Percentiles rank a stretch among this genome's conserved stretches.
phyloP scores from a whole-genome alignment of 768 basidiomycete genomes.

The Lactarius quietus region DNA sequence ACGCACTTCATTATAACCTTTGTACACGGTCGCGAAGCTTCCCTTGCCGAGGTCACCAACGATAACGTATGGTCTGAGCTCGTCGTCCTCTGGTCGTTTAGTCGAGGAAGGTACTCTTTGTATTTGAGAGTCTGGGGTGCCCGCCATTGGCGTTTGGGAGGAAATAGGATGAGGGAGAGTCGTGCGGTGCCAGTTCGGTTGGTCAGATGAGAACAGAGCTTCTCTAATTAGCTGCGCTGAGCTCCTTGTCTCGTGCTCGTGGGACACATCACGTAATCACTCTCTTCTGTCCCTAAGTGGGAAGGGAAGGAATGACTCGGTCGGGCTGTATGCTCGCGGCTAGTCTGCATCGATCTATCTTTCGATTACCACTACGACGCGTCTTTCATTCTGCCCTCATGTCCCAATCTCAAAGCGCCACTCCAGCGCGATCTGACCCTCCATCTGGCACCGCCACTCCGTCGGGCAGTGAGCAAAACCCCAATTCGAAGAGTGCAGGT shows the following conservation, averaged over 20 bases:
- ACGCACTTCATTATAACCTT: slow-evolving; percentile 85
- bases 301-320: neutral
- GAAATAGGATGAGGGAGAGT: neutral
- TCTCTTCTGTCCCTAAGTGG: neutral
- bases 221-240: neutral
- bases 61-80: slow-evolving; percentile 74
- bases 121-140: slow-evolving; percentile 4
- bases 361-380: slow-evolving; percentile 9
- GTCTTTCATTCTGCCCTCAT: slow-evolving; percentile 21
- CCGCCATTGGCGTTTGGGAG: slow-evolving; percentile 5
- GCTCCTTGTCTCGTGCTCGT: no score
- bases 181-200: neutral
- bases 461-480: slow-evolving; percentile 8
- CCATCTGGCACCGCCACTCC: slow-evolving; percentile 19
- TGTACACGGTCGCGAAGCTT: slow-evolving; percentile 94
- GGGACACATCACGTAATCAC: neutral
- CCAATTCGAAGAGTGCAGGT: slow-evolving; percentile 43
- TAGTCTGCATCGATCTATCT: slow-evolving; percentile 30
- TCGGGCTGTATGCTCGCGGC: slow-evolving; percentile 11
- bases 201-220: neutral
- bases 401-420: slow-evolving; percentile 21
- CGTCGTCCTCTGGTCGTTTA: slow-evolving; percentile 53
- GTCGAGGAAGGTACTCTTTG: slow-evolving; percentile 11
- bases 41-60: slow-evolving; percentile 80
- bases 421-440: slow-evolving; percentile 12